Evolutionary conservation across 2,329 filamentous ascomycete species (phyloP).

Genomic region (Juglanconis sp.): DNA sequence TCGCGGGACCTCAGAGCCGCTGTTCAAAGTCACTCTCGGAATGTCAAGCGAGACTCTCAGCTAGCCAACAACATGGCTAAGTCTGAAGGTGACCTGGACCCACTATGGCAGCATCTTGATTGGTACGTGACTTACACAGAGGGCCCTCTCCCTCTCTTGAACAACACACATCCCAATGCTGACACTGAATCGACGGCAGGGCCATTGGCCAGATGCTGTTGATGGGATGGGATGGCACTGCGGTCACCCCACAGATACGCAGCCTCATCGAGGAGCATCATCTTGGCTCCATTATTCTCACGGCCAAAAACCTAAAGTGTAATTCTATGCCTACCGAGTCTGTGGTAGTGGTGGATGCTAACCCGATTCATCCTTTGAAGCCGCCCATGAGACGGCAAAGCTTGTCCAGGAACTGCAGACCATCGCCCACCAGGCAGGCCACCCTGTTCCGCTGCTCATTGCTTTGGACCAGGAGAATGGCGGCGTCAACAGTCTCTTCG

Average conservation of each 20-base stretch:
- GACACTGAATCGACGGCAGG: slow-evolving; percentile 43
- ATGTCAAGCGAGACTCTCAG: slow-evolving; percentile 1
- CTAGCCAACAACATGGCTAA: slow-evolving; percentile 31
- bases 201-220: slow-evolving; percentile 74
- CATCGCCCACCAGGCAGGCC: slow-evolving; percentile 85
- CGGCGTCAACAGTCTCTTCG: slow-evolving; percentile 93
- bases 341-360: slow-evolving; percentile 25
- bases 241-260: slow-evolving; percentile 78
- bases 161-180: slow-evolving; percentile 17
- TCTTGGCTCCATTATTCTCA: slow-evolving; percentile 81
- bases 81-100: slow-evolving; percentile 50
- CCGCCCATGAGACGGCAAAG: slow-evolving; percentile 83
- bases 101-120: slow-evolving; percentile 73
- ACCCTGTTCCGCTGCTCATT: slow-evolving; percentile 84
- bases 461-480: slow-evolving; percentile 97
- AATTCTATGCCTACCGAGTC: slow-evolving; percentile 20
- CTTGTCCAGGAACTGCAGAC: slow-evolving; percentile 89
- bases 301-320: slow-evolving; percentile 85
- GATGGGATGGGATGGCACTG: slow-evolving; percentile 83
- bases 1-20: not conserved
- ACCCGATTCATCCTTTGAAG: slow-evolving; percentile 43
- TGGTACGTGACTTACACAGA: slow-evolving; percentile 52
- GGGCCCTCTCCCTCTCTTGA: slow-evolving; percentile 4
- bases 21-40: not conserved
- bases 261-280: slow-evolving; percentile 80